A percentile compares a stretch with the other conserved stretches of the same genome.
These are phyloP conservation scores for Ascocoryne sarcoides DNA, from an alignment of 2,329 filamentous ascomycete species.

Conservation along the genomic window DNA sequence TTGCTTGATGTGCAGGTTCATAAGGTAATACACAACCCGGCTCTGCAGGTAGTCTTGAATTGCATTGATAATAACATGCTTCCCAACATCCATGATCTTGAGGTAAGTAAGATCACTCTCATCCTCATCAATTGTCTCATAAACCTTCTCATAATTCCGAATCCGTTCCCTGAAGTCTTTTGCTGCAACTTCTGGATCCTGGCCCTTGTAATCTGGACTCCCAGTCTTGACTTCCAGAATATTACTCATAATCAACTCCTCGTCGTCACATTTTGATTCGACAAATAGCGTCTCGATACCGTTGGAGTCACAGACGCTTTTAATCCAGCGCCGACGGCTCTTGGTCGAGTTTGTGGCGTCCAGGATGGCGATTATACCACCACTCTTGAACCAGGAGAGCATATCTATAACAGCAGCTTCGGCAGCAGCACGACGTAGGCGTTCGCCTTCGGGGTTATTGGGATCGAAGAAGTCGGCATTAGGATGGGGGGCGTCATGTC, in stretches of 20 bases:
- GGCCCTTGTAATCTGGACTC: constrained; percentile 86
- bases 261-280: constrained; percentile 93
- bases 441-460: constrained; percentile 82
- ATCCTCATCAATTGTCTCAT: constrained; percentile 84
- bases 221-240: constrained; percentile 96
- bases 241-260: constrained; percentile 95
- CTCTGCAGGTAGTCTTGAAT: constrained; percentile 96
- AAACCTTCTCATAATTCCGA: constrained; percentile 93
- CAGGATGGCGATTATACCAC: constrained; percentile 83
- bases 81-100: constrained; percentile 94
- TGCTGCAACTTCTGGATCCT: constrained; percentile 86
- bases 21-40: constrained; percentile 93
- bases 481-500: constrained; percentile 80
- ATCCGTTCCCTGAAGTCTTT: constrained; percentile 91
- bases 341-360: constrained; percentile 98
- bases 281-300: constrained; percentile 89
- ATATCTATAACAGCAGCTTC: constrained; percentile 90
- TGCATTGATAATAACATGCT: constrained; percentile 94
- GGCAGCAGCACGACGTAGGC: constrained; percentile 76
- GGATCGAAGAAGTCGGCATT: constrained; percentile 93
- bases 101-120: constrained; percentile 87
- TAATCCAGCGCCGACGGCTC: constrained; percentile 80
- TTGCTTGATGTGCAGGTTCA: constrained; percentile 96
- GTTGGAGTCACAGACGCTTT: constrained; percentile 65
- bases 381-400: constrained; percentile 75